These are phyloP conservation scores for Mycosphaerella sp. DNA, from an alignment of 2,329 filamentous ascomycete genomes.

Conservation along the genomic window DNA sequence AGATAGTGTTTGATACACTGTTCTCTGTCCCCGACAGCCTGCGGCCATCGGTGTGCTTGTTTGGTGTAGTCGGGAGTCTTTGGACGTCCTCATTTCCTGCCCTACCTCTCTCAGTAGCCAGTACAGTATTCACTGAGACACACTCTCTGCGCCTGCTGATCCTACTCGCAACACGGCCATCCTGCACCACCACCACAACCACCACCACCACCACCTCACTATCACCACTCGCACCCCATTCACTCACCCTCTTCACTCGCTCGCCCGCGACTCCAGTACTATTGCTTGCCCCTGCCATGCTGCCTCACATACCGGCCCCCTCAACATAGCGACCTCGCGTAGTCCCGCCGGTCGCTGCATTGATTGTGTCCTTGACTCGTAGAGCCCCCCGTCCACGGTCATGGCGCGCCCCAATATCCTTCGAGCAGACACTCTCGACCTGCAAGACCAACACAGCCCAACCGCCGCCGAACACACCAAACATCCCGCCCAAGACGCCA, in stretches of 20 bases:
- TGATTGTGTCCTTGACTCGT: background rate
- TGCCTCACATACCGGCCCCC: background rate
- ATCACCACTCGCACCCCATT: background rate
- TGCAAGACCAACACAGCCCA: constrained; percentile 75
- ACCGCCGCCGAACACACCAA: constrained; percentile 75
- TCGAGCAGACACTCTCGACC: constrained; percentile 77
- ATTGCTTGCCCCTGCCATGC: constrained; percentile 3
- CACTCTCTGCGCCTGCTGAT: too few species aligned
- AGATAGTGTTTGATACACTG: too few species aligned
- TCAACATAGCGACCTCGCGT: constrained; percentile 3
- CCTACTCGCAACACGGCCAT: too few species aligned
- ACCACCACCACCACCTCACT: too few species aligned
- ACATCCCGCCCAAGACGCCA: constrained; percentile 48
- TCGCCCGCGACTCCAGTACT: too few species aligned
- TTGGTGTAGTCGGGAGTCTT: too few species aligned
- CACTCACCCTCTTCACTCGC: background rate
- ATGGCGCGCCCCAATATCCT: constrained; percentile 25
- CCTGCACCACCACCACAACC: too few species aligned
- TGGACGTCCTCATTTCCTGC: too few species aligned
- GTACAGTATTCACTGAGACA: too few species aligned
- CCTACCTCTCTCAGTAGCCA: too few species aligned
- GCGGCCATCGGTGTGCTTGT: too few species aligned
- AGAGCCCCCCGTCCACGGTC: background rate
- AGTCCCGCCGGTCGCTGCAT: background rate
- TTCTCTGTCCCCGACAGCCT: too few species aligned